These are phyloP conservation scores for sunflower (Helianthus annuus) DNA, from an alignment of 129 eudicot genomes.

Conservation along the genomic window DNA sequence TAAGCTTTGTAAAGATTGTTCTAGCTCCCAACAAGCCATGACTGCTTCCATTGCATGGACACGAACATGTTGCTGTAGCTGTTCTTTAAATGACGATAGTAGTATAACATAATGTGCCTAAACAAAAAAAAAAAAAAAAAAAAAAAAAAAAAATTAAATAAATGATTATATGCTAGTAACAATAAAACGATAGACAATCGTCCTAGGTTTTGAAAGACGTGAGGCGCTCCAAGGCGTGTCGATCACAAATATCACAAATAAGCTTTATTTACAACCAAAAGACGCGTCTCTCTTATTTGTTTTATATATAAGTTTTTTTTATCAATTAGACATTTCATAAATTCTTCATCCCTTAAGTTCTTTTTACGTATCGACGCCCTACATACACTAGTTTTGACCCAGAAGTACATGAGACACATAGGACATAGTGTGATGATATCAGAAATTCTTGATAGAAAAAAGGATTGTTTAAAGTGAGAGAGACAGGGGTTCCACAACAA, in stretches of 20 bases:
- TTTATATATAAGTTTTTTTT: too few relatives aligned
- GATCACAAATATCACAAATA: too few relatives aligned
- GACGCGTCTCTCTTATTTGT: too few relatives aligned
- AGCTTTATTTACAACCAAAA: too few relatives aligned
- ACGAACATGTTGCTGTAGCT: conserved; percentile 91
- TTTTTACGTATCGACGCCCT: too few relatives aligned
- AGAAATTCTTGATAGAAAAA: conserved; percentile 16
- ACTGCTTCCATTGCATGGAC: conserved; percentile 98
- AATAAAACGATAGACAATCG: background rate
- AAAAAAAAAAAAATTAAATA: background rate
- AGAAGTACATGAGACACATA: background rate
- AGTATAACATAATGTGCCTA: conserved; percentile 84
- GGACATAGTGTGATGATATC: conserved; percentile 8
- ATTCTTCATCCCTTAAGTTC: too few relatives aligned
- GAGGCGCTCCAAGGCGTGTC: too few relatives aligned
- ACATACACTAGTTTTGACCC: too few relatives aligned
- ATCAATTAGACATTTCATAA: too few relatives aligned
- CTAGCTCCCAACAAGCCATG: conserved; percentile 8
- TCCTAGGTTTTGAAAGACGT: too few relatives aligned
- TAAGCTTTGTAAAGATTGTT: conserved; percentile 10
- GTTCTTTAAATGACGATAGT: conserved; percentile 90
- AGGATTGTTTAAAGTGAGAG: background rate
- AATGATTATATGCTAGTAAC: background rate
- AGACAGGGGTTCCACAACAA: conserved; percentile 17
- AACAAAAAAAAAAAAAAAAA: conserved; percentile 15